These are phyloP conservation scores for Termitomyces sp. DNA, from an alignment of 768 basidiomycete species.

Conservation along the genomic window DNA sequence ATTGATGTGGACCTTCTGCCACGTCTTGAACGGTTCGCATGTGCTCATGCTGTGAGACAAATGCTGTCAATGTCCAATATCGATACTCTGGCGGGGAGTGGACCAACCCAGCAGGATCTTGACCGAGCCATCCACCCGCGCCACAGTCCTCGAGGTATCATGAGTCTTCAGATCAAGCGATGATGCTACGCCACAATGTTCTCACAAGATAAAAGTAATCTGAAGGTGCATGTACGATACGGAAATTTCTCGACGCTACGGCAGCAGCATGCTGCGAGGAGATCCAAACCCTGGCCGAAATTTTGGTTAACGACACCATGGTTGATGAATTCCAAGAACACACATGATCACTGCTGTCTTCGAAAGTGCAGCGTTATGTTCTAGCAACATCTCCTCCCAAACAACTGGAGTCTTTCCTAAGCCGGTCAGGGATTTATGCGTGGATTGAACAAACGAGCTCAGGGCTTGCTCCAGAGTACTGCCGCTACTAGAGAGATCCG, in stretches of 20 bases:
- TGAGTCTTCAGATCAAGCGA: background rate
- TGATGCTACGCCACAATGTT: background rate
- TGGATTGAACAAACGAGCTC: slow-evolving; percentile 53
- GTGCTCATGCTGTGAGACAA: slow-evolving; percentile 49
- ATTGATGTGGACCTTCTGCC: slow-evolving; percentile 56
- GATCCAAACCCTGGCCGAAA: slow-evolving; percentile 60
- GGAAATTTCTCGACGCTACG: slow-evolving; percentile 58
- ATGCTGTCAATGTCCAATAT: background rate
- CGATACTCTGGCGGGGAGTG: background rate
- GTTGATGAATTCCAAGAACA: slow-evolving; percentile 9
- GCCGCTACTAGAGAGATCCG: slow-evolving; percentile 46
- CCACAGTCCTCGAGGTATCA: slow-evolving; percentile 56
- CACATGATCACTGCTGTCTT: slow-evolving; percentile 61
- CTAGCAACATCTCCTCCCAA: slow-evolving; percentile 78
- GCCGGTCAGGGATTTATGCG: slow-evolving; percentile 50
- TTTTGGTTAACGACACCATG: background rate
- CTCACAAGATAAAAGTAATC: slow-evolving; percentile 76
- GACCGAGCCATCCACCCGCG: slow-evolving; percentile 67
- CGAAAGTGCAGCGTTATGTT: slow-evolving; percentile 41
- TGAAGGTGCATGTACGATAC: slow-evolving; percentile 65
- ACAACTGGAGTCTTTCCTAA: slow-evolving; percentile 75
- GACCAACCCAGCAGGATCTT: slow-evolving; percentile 38
- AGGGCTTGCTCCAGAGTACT: slow-evolving; percentile 65
- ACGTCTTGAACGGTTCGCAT: slow-evolving; percentile 80
- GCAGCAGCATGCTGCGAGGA: slow-evolving; percentile 55